phyloP scores from a whole-genome alignment of 2,329 filamentous ascomycete genomes.

The Lachnellula subtilissima region DNA sequence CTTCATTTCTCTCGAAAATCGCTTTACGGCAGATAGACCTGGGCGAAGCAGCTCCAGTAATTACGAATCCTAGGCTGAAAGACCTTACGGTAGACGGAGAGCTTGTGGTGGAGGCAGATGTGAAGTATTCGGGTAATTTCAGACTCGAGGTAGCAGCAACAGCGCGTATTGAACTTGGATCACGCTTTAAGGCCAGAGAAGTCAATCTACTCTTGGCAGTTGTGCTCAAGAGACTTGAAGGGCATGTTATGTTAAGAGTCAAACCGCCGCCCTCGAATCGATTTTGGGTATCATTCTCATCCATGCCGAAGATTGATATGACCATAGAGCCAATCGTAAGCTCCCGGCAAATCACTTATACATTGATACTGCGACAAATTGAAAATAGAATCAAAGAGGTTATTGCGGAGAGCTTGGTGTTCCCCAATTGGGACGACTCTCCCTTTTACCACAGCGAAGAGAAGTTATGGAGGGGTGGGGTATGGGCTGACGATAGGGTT shows the following conservation, averaged over 20 bases:
- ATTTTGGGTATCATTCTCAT: constrained; percentile 91
- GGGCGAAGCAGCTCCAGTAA: constrained; percentile 78
- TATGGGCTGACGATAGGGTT: constrained; percentile 59
- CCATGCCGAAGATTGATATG: constrained; percentile 90
- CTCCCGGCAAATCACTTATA: constrained; percentile 91
- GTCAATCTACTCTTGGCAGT: constrained; percentile 86
- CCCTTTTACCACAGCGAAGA: constrained; percentile 80
- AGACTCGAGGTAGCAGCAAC: constrained; percentile 88
- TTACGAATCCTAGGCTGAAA: constrained; percentile 82
- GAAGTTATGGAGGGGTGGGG: constrained; percentile 78
- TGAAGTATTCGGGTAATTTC: constrained; percentile 86
- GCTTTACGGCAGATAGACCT: constrained; percentile 78
- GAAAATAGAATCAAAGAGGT: constrained; percentile 94
- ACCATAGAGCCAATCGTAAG: constrained; percentile 95
- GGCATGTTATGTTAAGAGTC: constrained; percentile 77
- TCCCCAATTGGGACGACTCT: constrained; percentile 93
- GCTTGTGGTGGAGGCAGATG: constrained; percentile 77
- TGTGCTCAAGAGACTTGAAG: constrained; percentile 77
- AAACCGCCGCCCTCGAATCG: constrained; percentile 95
- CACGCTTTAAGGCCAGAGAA: constrained; percentile 83
- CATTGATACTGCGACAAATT: constrained; percentile 84
- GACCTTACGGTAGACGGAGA: constrained; percentile 91
- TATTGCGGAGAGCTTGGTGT: constrained; percentile 82
- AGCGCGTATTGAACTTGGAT: constrained; percentile 82
- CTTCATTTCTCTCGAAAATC: constrained; percentile 81